Percentiles rank a stretch among this genome's conserved stretches.
phyloP scores from a whole-genome alignment of 1,284 basidiomycete species.

The Ustilago bromivora region DNA sequence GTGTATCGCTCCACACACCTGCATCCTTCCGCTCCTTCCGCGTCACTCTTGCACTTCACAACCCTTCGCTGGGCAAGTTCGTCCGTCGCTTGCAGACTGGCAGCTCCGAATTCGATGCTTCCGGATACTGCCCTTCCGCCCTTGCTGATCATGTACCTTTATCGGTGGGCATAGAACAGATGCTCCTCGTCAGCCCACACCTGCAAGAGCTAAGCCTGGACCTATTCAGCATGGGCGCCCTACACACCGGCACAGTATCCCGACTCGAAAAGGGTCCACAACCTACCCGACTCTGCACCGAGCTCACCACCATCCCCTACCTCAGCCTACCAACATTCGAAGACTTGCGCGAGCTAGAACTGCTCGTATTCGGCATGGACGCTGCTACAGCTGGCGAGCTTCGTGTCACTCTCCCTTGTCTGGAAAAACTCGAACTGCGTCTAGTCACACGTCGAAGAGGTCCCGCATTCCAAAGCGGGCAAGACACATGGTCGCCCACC shows the following conservation, averaged over 20 bases:
- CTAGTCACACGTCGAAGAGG: slow-evolving; percentile 43
- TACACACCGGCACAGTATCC: slow-evolving; percentile 39
- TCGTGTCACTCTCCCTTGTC: slow-evolving; percentile 35
- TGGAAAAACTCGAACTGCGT: slow-evolving; percentile 47
- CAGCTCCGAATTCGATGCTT: slow-evolving; percentile 44
- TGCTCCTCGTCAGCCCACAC: slow-evolving; percentile 48
- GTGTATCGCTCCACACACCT: slow-evolving; percentile 45
- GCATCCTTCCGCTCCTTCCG: slow-evolving; percentile 43
- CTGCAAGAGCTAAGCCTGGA: slow-evolving; percentile 56
- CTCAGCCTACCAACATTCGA: slow-evolving; percentile 55
- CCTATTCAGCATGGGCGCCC: slow-evolving; percentile 53
- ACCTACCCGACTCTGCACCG: slow-evolving; percentile 46
- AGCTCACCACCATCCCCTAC: slow-evolving; percentile 54
- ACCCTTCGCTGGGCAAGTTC: slow-evolving; percentile 44
- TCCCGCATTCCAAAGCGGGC: slow-evolving; percentile 21
- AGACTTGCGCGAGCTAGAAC: slow-evolving; percentile 48
- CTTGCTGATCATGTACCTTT: slow-evolving; percentile 48
- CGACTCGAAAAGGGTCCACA: slow-evolving; percentile 50
- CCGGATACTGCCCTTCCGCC: slow-evolving; percentile 54
- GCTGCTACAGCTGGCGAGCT: slow-evolving; percentile 37
- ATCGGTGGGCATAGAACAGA: slow-evolving; percentile 55
- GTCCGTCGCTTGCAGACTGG: slow-evolving; percentile 47
- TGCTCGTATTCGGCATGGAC: slow-evolving; percentile 59
- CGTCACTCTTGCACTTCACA: slow-evolving; percentile 54
- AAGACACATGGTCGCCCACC: slow-evolving; percentile 36